phyloP scores from a whole-genome alignment of 345 rosid genomes.

The Hevea brasiliensis region DNA sequence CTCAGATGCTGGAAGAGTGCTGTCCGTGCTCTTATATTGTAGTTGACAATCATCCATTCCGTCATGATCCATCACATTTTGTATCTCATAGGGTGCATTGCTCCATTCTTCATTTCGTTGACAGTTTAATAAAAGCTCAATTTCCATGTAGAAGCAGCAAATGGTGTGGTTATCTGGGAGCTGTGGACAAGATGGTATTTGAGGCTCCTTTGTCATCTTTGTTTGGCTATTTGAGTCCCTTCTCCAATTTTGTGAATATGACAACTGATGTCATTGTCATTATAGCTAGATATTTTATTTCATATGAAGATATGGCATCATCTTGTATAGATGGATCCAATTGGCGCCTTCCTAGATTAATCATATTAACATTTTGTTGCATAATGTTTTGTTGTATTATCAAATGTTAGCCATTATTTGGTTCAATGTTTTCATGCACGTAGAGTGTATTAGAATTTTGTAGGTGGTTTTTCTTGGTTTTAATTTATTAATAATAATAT shows the following conservation, averaged over 20 bases:
- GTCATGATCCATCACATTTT: slow-evolving; percentile 92
- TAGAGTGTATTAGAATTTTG: neutral
- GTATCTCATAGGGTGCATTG: slow-evolving; percentile 89
- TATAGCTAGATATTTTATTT: neutral
- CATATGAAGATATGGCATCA: slow-evolving; percentile 3
- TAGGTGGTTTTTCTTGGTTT: neutral
- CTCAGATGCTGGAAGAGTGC: slow-evolving; percentile 76
- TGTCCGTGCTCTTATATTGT: slow-evolving; percentile 68
- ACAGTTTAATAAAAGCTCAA: slow-evolving; percentile 48
- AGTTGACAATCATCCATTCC: slow-evolving; percentile 76
- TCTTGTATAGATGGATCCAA: neutral
- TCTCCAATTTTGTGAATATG: neutral
- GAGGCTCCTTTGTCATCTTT: slow-evolving; percentile 12
- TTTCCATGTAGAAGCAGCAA: slow-evolving; percentile 42
- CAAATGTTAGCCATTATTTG: neutral
- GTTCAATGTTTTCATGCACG: neutral
- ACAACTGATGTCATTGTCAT: neutral
- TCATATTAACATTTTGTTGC: neutral
- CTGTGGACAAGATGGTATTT: slow-evolving; percentile 60
- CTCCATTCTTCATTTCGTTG: slow-evolving; percentile 59
- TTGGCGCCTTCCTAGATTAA: slow-evolving; percentile 4
- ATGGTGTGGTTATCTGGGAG: slow-evolving; percentile 50
- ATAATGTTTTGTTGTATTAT: neutral
- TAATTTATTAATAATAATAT: neutral
- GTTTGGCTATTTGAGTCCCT: neutral